Conservation (phyloP, 305 asterid species). For the Vinca major region DNA sequence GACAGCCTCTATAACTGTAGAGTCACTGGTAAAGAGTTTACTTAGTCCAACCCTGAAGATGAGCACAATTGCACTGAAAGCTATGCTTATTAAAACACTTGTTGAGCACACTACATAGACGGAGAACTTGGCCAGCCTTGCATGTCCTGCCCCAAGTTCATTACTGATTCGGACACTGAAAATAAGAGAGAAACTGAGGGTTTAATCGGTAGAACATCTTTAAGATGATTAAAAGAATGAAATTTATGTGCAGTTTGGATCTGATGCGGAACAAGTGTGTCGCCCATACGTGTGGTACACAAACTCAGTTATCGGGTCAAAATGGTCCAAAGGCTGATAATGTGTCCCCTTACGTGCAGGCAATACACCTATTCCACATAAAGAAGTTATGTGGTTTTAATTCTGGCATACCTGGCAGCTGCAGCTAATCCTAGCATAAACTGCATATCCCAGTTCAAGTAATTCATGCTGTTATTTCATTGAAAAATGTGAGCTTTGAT, state of each 20-base stretch:
- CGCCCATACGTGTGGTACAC: too few relatives aligned
- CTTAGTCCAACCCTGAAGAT: slow-evolving; percentile 22
- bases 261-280: too few relatives aligned
- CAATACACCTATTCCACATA: too few relatives aligned
- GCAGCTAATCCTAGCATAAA: slow-evolving; percentile 23
- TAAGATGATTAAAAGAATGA: neutral
- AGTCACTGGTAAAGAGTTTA: slow-evolving; percentile 22
- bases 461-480: slow-evolving; percentile 25
- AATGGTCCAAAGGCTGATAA: too few relatives aligned
- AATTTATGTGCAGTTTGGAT: too few relatives aligned
- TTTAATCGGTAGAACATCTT: neutral
- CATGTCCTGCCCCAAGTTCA: slow-evolving; percentile 35
- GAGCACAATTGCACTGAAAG: slow-evolving; percentile 18
- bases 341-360: too few relatives aligned
- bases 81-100: slow-evolving; percentile 16
- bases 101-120: slow-evolving; percentile 24
- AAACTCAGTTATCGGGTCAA: too few relatives aligned
- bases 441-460: slow-evolving; percentile 28
- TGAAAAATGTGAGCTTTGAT: too few relatives aligned
- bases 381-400: too few relatives aligned
- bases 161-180: slow-evolving; percentile 24
- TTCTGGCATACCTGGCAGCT: slow-evolving; percentile 23
- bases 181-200: too few relatives aligned
- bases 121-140: slow-evolving; percentile 24
- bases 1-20: slow-evolving; percentile 20